A percentile compares a stretch with the other conserved stretches of the same genome.
These are phyloP conservation scores for Colletotrichum liriopes DNA, from an alignment of 2,329 filamentous ascomycete genomes.

Conservation along the genomic window DNA sequence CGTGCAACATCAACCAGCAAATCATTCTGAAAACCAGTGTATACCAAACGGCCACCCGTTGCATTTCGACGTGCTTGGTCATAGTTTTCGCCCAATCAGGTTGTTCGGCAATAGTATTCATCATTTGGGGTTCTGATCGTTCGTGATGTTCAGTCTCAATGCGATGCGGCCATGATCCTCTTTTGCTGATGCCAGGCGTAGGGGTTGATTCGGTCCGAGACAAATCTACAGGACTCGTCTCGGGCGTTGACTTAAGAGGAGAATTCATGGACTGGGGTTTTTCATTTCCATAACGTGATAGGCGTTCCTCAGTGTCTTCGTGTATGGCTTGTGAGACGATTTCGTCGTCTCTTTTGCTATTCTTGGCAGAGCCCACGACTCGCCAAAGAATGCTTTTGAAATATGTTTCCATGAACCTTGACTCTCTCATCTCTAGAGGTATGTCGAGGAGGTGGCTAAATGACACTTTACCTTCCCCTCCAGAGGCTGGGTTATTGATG, in stretches of 20 bases:
- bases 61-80: neutral
- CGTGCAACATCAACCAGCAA: constrained; percentile 56
- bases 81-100: neutral
- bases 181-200: constrained; percentile 7
- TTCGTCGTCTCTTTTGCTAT: constrained; percentile 14
- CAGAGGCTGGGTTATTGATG: constrained; percentile 55
- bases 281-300: neutral
- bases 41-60: constrained; percentile 49
- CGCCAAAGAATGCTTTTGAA: constrained; percentile 18
- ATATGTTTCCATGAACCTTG: constrained; percentile 34
- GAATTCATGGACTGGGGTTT: neutral
- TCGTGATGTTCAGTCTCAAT: neutral
- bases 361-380: neutral
- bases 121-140: too few species aligned
- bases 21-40: constrained; percentile 55
- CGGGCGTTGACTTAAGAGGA: neutral
- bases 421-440: constrained; percentile 25
- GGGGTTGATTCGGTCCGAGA: neutral
- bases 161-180: constrained; percentile 4
- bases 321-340: constrained; percentile 21
- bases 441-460: neutral
- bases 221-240: neutral
- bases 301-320: constrained; percentile 8
- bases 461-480: neutral
- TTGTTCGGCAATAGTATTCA: neutral